Evolutionary conservation across 1,284 basidiomycete species (phyloP).

Genomic region (Leccinum solheimii): DNA sequence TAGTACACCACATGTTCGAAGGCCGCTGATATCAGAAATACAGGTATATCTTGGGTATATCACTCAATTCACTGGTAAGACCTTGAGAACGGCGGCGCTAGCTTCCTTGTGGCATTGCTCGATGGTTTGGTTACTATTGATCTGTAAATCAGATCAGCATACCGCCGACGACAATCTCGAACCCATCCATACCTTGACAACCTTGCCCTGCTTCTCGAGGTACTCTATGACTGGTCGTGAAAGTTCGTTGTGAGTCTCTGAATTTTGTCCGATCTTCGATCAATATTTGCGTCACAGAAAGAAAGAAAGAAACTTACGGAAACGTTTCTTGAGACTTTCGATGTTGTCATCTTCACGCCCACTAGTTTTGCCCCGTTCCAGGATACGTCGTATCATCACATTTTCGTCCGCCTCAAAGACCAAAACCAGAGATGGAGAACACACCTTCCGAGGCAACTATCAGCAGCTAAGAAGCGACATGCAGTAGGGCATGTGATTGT

Average conservation of each 20-base stretch:
- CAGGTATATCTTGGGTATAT: conserved; percentile 16
- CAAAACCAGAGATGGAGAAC: conserved; percentile 76
- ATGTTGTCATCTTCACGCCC: conserved; percentile 94
- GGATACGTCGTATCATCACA: conserved; percentile 83
- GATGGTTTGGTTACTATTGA: conserved; percentile 75
- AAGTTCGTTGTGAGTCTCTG: conserved; percentile 87
- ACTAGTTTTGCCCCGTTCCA: conserved; percentile 91
- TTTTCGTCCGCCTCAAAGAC: conserved; percentile 88
- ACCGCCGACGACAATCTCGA: neutral
- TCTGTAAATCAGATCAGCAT: conserved; percentile 44
- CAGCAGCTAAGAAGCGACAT: neutral
- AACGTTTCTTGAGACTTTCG: conserved; percentile 96
- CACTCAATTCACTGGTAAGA: conserved; percentile 34
- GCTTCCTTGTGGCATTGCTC: conserved; percentile 73
- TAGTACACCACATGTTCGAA: conserved; percentile 16
- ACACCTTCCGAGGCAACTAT: conserved; percentile 51
- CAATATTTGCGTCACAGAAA: neutral
- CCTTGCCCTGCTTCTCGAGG: conserved; percentile 72
- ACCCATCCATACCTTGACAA: conserved; percentile 51
- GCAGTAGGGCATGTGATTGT: neutral
- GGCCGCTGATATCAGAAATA: conserved; percentile 2
- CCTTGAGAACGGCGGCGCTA: conserved; percentile 52
- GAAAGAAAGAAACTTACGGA: conserved; percentile 58
- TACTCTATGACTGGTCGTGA: conserved; percentile 97
- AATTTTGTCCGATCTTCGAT: conserved; percentile 3